Evolutionary conservation across 2,329 filamentous ascomycete genomes (phyloP), one percentile per base, ranked within the genome.

Genomic region (Colletotrichum aenigma): DNA sequence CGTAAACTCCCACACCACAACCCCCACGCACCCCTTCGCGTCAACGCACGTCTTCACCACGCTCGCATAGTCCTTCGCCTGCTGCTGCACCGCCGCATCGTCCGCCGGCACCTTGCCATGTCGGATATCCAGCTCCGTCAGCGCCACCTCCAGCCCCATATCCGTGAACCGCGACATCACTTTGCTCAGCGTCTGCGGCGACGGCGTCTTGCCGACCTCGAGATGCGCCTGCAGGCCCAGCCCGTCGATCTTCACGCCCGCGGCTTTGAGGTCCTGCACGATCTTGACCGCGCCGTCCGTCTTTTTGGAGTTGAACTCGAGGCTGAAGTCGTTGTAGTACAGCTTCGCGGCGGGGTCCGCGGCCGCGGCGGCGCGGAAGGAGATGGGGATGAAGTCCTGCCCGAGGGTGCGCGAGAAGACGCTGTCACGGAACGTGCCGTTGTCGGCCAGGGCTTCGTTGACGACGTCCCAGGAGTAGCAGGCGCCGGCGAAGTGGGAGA

Each of bases 111-210:
- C 78, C 21, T 88, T 85, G 4, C 89, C 91, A n/a, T 86, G 85
- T 64, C 89, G 88, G 79, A 95, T 94, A 80, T 95, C 93, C 24
- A 94, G 87, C 85, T 94, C 92, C 3, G 92, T 94, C 58, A 94
- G 87, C 8, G 92, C 92, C 36, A 93, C 88, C 80, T 94, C 91
- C 38, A 82, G 82, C 15, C 86, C 82, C 16, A 87, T 88, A 4
- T 88, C 85, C 12, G 81, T 83, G 38, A 89, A 91, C n/a, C 93
- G 86, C 2, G 85, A 83, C 78, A 88, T 84, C 73, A 93, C 85
- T n/a, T 89, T 89, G 6, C 79, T 84, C 7, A 87, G 86, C 4
- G 87, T 84, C 28, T 84, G 81, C 76, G 87, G 85, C 36, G 81
- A 86, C 52, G 81, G 84, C 72, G 89, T 88, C 21, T 83, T 82